Conservation (phyloP, 2,329 filamentous ascomycete genomes). For the Ceratocystiopsis sp. region DNA sequence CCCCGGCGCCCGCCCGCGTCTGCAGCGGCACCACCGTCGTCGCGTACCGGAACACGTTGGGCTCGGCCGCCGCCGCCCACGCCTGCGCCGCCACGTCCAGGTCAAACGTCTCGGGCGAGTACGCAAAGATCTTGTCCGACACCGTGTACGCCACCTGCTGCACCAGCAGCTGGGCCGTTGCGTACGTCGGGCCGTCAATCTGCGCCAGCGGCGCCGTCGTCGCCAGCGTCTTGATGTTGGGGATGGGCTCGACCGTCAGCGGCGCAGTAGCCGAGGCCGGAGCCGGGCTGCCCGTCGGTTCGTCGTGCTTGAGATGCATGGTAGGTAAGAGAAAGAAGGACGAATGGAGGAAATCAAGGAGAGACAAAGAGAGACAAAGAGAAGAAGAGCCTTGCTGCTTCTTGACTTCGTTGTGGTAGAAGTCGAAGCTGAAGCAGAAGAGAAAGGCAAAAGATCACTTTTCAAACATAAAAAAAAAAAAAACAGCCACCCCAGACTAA, state of each 20-base stretch:
- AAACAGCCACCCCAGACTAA: no score
- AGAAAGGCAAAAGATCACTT: no score
- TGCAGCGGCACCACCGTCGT: slow-evolving; percentile 68
- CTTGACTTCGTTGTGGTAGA: no score
- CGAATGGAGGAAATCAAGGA: background rate
- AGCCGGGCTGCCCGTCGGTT: slow-evolving; percentile 10
- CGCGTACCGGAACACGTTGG: slow-evolving; percentile 67
- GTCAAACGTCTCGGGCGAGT: slow-evolving; percentile 86
- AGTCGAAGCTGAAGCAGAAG: no score
- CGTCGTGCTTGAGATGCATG: slow-evolving; percentile 12
- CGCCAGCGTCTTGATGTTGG: slow-evolving; percentile 24
- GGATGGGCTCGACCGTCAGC: no score
- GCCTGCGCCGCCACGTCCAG: slow-evolving; percentile 66
- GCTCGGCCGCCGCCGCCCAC: slow-evolving; percentile 54
- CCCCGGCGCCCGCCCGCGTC: slow-evolving; percentile 75
- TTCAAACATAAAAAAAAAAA: no score
- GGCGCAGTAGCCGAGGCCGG: background rate
- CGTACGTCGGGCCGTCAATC: slow-evolving; percentile 59
- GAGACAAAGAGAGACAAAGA: background rate
- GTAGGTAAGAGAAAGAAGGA: background rate
- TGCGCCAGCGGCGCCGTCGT: slow-evolving; percentile 18
- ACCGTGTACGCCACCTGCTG: slow-evolving; percentile 92
- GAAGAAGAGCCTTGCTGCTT: background rate
- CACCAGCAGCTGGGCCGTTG: slow-evolving; percentile 81
- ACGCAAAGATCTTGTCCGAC: slow-evolving; percentile 94